Evolutionary conservation across 2,329 filamentous ascomycete species (phyloP), one percentile per base, ranked within the genome.

Genomic region (Metarhizium robertsii): DNA sequence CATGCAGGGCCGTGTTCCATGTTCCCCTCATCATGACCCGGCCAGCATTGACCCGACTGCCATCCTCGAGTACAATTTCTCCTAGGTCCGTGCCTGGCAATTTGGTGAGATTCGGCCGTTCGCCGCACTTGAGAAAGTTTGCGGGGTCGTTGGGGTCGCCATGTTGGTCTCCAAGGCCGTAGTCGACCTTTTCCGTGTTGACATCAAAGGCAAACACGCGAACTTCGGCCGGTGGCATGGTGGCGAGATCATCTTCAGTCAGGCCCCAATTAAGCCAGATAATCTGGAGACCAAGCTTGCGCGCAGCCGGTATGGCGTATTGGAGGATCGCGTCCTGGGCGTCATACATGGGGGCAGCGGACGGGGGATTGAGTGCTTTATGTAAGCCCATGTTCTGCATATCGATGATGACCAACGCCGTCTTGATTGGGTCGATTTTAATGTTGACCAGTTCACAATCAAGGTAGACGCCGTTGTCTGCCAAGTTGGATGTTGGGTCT

Each of bases 261-360:
- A 42, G 13, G 18, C 47, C 53, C 30, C 32, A 42, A 18, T 20
- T 55, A 16, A 55, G 32, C 47, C 48, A 55, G 20, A 55, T 51
- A 8, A 55, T 36, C 53, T 55, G 53, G 34, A 51, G 4, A 29
- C 53, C 53, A 50, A 29, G 14, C 47, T 45, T 50, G 18, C 53
- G 53, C n/a, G 53, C 53, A 25, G 53, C 53, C 10, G 53, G 53
- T 3, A 55, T 55, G 34, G 47, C 53, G 18, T 51, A 51, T 8
- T 45, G 4, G 5, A 55, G 34, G 10, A 25, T 25, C 3, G 47
- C 25, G 47, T 51, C 48, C 48, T 51, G 6, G 47, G 53, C 53
- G 7, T 46, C 52, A 25, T 46, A 38, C 14, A 34, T 20, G 5
- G 29, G 11, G 36, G 36, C 1, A 11, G 36, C 49, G 6, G n/a